Conservation (phyloP, 371 early-diverging fungal genomes). For the Mucor indicus region DNA sequence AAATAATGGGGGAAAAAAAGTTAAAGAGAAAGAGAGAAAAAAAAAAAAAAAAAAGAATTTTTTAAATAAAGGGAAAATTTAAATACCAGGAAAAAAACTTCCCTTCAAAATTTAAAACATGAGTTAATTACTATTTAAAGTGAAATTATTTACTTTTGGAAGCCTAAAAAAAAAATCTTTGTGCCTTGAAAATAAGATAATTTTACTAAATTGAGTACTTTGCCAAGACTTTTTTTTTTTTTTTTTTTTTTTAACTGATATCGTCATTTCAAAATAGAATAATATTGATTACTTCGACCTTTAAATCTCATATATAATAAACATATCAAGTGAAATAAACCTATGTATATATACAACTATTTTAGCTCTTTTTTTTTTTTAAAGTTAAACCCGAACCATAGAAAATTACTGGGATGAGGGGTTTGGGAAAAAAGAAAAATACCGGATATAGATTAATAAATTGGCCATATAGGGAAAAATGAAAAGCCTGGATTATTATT, state of each 20-base stretch:
- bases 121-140: constrained; percentile 16
- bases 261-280: too few species aligned
- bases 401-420: background rate
- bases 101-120: too few species aligned
- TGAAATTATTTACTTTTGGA: constrained; percentile 28
- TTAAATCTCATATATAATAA: too few species aligned
- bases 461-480: constrained; percentile 1
- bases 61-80: background rate
- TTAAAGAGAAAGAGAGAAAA: constrained; percentile 5
- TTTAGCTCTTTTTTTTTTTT: background rate
- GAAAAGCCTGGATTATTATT: too few species aligned
- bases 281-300: too few species aligned
- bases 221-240: constrained; percentile 33
- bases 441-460: background rate
- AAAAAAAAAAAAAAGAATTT: constrained; percentile 11
- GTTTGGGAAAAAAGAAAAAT: background rate
- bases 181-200: too few species aligned
- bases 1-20: background rate
- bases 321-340: too few species aligned
- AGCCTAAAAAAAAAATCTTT: too few species aligned
- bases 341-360: too few species aligned
- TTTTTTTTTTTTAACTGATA: too few species aligned
- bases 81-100: constrained; percentile 8
- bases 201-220: constrained; percentile 13
- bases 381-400: too few species aligned